Base-by-base conservation (phyloP, 2,329 filamentous ascomycete species). In the Fusarium sp. region DNA sequence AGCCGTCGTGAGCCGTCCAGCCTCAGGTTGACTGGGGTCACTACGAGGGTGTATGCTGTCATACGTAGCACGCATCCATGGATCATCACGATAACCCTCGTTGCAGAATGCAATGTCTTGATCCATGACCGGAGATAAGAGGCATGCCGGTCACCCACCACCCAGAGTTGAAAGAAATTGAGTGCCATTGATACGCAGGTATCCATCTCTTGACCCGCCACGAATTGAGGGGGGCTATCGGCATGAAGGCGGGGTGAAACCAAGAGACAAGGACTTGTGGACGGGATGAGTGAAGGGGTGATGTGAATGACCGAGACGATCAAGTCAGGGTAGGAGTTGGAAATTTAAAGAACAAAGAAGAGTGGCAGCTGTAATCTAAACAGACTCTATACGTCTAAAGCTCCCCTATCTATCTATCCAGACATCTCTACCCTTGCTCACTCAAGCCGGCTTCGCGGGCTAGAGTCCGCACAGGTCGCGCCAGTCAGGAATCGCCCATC, bases 401-500 rank as follows among this genome's bases (percentile, higher is more conserved):
- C 39, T 48, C 9, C 27, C 13, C 39, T 52, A 39, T 50, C 35
- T 23, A 11, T 58, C 43, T 25, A 50, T 25, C 14, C 18, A 35
- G 37, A 56, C 52, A 25, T 57, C 7, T 34, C 35, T n/a, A 39
- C 13, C 34, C 23, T 37, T 58, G 34, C 18, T 41, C 35, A 2
- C 11, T 39, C 56, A 58, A 41, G 23, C 56, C 23, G 25, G 43
- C 73, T 67, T 10, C 23, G 13, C 34, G 25, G 72, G 45, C 35
- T 72, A 9, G 48, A 27, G 48, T 59, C 64, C 67, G 32, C 72
- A 70, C 54, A 81, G 67, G 4, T 76, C 75, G 34, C 73, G 82
- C 89, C 89, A 91, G 64, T 85, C 85, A 1, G 89, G 89, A 68
- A 86, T 83, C 52, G 87, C 79, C 63, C 83, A 87, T 5, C 82